These are phyloP conservation scores for Termitomyces sp. DNA, from an alignment of 768 basidiomycete genomes.

Conservation along the genomic window DNA sequence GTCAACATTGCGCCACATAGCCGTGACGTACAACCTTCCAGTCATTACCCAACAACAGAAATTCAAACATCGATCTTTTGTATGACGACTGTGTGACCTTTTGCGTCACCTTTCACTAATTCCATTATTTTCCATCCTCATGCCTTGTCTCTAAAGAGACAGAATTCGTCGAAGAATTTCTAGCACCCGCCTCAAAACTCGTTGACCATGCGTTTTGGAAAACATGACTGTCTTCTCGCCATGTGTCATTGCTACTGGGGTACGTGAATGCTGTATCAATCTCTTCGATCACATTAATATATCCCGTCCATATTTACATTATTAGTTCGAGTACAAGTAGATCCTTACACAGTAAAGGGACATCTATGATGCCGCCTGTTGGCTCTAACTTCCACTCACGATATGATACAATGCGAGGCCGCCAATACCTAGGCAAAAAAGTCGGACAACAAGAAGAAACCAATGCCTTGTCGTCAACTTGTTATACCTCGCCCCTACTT, in stretches of 20 bases:
- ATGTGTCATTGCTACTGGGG: neutral
- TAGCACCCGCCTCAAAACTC: no score
- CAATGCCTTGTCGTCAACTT: constrained; percentile 30
- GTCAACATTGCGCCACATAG: neutral
- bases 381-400: constrained; percentile 6
- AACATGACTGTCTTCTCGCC: neutral
- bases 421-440: constrained; percentile 25
- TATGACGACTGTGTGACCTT: no score
- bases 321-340: neutral
- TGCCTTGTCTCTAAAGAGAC: no score
- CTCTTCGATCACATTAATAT: neutral
- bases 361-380: neutral
- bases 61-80: neutral
- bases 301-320: neutral
- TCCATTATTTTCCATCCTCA: no score
- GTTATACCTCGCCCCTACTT: constrained; percentile 29
- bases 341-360: neutral
- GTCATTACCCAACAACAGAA: neutral
- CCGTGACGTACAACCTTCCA: no score
- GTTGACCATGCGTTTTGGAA: no score
- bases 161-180: neutral
- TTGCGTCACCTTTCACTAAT: no score
- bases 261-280: neutral
- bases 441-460: constrained; percentile 26
- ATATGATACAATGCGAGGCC: constrained; percentile 24